These are phyloP conservation scores for Punica granatum DNA, from an alignment of 345 rosid genomes.

Conservation along the genomic window DNA sequence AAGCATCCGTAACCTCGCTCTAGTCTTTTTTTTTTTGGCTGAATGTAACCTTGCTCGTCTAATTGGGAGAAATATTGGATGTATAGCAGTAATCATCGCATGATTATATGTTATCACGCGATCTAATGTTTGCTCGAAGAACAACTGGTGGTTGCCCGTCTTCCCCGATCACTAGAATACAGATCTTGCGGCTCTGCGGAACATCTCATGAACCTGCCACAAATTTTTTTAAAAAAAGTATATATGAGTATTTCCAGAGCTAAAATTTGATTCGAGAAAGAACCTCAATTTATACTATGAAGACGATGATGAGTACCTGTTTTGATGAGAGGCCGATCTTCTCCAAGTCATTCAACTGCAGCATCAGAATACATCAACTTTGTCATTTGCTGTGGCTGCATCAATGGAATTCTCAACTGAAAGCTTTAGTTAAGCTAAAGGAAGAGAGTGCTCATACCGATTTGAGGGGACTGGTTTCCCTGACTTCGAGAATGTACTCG, in stretches of 20 bases:
- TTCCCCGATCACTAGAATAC: slow-evolving; percentile 27
- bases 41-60: no score
- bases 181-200: slow-evolving; percentile 52
- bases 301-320: slow-evolving; percentile 27
- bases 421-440: not conserved
- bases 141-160: slow-evolving; percentile 9
- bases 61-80: no score
- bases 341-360: slow-evolving; percentile 69
- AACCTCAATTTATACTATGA: not conserved
- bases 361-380: not conserved
- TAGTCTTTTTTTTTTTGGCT: no score
- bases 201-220: slow-evolving; percentile 52
- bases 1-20: no score
- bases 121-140: no score
- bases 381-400: not conserved
- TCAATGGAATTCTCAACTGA: not conserved
- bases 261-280: not conserved
- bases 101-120: not conserved
- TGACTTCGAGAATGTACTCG: slow-evolving; percentile 57
- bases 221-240: not conserved
- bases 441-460: slow-evolving; percentile 30
- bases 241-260: not conserved
- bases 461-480: slow-evolving; percentile 60
- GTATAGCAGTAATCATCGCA: not conserved
- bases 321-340: slow-evolving; percentile 85